Percentiles rank a stretch among this genome's conserved stretches.
Evolutionary conservation across 805 yeast species (phyloP).

Genomic region (Starmerella asiatica): DNA sequence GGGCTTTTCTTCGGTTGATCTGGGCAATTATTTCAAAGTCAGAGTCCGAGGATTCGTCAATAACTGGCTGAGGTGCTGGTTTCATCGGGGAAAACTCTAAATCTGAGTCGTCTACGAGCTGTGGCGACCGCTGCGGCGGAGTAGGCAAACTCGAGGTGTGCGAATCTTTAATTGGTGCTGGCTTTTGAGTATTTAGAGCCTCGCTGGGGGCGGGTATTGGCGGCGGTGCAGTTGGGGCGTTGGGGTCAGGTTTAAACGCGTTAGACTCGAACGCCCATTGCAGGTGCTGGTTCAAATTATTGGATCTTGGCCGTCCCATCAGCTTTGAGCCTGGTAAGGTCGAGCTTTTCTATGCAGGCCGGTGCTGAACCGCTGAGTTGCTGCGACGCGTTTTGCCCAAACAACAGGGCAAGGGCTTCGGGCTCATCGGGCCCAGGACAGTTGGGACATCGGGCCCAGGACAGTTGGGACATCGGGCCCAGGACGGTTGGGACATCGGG

Average conservation of each 20-base stretch:
- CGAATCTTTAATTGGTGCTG: not conserved
- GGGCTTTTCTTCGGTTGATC: not conserved
- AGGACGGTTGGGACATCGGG: no score
- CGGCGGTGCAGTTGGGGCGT: not conserved
- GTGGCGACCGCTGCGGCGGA: not conserved
- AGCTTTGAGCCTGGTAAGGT: no score
- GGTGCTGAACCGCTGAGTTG: no score
- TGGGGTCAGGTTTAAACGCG: not conserved
- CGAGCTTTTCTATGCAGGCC: no score
- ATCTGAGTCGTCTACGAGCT: slow-evolving; percentile 1
- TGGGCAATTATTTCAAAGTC: not conserved
- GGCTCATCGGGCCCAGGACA: no score
- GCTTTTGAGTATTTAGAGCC: not conserved
- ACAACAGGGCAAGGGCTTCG: no score
- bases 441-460: no score
- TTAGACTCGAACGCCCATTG: not conserved
- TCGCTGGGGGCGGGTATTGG: not conserved
- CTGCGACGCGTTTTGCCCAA: no score
- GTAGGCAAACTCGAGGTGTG: not conserved
- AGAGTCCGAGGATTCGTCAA: not conserved
- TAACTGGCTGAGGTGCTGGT: not conserved
- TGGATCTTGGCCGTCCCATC: slow-evolving; percentile 3
- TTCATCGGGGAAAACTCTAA: slow-evolving; percentile 1
- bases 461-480: no score
- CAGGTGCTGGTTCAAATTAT: slow-evolving; percentile 1